Evolutionary conservation across 2,329 filamentous ascomycete genomes (phyloP).

Genomic region (Neonectria faginata): DNA sequence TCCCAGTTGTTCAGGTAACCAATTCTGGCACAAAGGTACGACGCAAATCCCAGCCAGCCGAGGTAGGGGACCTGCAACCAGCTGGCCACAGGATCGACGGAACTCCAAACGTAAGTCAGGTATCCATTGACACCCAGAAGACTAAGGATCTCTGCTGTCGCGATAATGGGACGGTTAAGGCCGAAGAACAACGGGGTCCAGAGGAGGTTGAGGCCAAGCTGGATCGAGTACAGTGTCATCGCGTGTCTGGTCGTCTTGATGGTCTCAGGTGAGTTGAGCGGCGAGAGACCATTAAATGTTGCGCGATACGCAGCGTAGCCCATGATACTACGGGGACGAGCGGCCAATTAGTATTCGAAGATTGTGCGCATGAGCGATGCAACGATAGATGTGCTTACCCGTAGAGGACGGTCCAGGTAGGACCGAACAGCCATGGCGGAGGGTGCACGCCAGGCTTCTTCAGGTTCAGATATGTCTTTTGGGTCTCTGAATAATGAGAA

Average conservation of each 20-base stretch:
- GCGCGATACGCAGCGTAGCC: constrained; percentile 89
- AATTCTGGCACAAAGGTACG: constrained; percentile 80
- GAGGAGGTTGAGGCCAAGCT: constrained; percentile 84
- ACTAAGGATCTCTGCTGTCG: constrained; percentile 79
- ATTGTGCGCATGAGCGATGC: not conserved
- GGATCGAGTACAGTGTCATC: constrained; percentile 85
- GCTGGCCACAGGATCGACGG: constrained; percentile 77
- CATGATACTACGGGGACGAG: constrained; percentile 67
- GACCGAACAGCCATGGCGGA: constrained; percentile 71
- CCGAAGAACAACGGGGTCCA: constrained; percentile 97
- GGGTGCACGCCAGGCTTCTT: constrained; percentile 75
- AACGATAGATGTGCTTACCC: constrained; percentile 51
- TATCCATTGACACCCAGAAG: constrained; percentile 79
- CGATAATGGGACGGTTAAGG: constrained; percentile 77
- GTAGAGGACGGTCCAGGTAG: constrained; percentile 75
- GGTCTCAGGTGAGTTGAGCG: constrained; percentile 65
- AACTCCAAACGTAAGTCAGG: constrained; percentile 79
- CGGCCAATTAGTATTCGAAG: not conserved
- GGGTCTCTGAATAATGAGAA: constrained; percentile 58
- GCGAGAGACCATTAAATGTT: constrained; percentile 71
- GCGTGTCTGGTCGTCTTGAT: constrained; percentile 72
- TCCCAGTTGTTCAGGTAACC: constrained; percentile 78
- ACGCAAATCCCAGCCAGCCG: constrained; percentile 87
- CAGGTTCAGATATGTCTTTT: constrained; percentile 72
- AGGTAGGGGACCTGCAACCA: constrained; percentile 85